Base-by-base conservation (phyloP, 768 basidiomycete species). In the Nidularia sp. region DNA sequence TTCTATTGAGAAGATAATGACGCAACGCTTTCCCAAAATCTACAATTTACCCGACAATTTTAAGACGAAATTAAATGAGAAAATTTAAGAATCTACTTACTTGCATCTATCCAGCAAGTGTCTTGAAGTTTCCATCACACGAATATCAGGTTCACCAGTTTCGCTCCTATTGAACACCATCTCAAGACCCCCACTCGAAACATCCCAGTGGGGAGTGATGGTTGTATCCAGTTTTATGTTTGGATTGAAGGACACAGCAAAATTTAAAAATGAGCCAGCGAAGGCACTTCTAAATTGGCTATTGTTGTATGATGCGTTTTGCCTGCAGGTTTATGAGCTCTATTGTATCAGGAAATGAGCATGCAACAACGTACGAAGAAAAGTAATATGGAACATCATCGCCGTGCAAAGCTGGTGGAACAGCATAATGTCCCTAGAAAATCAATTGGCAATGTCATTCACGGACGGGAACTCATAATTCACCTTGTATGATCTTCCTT, bases 111-210 rank as follows among this genome's bases (percentile, higher is more conserved):
- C 56, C 41, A 72, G 49, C 13, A 78, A 47, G 0, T 53, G 60
- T 5, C 18, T 34, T 3, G 68, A 57, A 2, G 76, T 74, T 46
- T 43, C 55, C 6, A 65, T 50, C 10, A 58, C 18, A 35, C 65
- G 46, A 2, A 79, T 62, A 34, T 66, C 60, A 2, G 75, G 64
- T 29, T 39, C 52, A 12, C 60, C 63, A 2, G 55, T 56, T 8
- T 47, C 66, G 1, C 73, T 75, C 47, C 59, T 51, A 52, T 78
- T 80, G 58, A 79, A 81, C 7, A 78, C 49, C 74, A 81, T 78
- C 61, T 80, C 78, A 2, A 51, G 52, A 2, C 56, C 57, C 1
- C 52, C 56, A 2, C 46, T 49, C 66, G 67, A 76, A 6, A 41
- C 39, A 1, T 54, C 50, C 73, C 74, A 77, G 0, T 34, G 33